Base-by-base conservation (phyloP, 2,329 filamentous ascomycete genomes). In the Diaporthe destruens region DNA sequence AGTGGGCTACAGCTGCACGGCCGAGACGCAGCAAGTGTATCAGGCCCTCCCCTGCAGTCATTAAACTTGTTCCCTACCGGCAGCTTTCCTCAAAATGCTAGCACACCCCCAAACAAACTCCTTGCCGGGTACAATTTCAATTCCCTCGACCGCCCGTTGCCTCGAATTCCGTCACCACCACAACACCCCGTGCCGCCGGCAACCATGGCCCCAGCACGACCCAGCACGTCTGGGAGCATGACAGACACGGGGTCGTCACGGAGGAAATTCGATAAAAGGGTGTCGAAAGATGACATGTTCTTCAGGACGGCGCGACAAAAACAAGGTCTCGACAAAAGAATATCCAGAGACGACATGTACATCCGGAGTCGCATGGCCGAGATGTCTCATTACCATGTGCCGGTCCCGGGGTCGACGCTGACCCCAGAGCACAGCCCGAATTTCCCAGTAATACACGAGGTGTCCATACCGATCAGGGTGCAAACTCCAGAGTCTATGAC, bases 261-360 rank as follows among this genome's bases (percentile, higher is more conserved):
- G 54, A 68, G 51, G 34, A 77, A 78, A 51, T 80, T 80, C 69
- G 80, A 84, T 75, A 86, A 84, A 77, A 82, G 85, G 74, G 77
- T 85, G 55, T 88, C 86, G 29, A 85, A 81, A 68, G 83, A 85
- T 75, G 84, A 85, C 75, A 82, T 82, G 75, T 82, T 81, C 71
- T 73, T 84, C 71, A 80, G 76, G 55, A 75, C 75, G 51, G 75
- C 75, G 18, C 68, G 65, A 61, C 39, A 66, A 49, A 70, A 59
- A 29, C 25, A 69, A 9, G 73, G 76, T 34, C 78, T 79, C 71
- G 79, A 80, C 76, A 85, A 83, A 77, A 82, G 84, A 71, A 79
- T 84, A 53, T 87, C 86, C 14, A 82, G 80, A 75, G 83, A 85
- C 76, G 83, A 85, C 72, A 78, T 84, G 65, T 80, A 81, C 57